A percentile compares a stretch with the other conserved stretches of the same genome.
Conservation (phyloP, 2,329 filamentous ascomycete species). For the Coniochaeta prunicola region DNA sequence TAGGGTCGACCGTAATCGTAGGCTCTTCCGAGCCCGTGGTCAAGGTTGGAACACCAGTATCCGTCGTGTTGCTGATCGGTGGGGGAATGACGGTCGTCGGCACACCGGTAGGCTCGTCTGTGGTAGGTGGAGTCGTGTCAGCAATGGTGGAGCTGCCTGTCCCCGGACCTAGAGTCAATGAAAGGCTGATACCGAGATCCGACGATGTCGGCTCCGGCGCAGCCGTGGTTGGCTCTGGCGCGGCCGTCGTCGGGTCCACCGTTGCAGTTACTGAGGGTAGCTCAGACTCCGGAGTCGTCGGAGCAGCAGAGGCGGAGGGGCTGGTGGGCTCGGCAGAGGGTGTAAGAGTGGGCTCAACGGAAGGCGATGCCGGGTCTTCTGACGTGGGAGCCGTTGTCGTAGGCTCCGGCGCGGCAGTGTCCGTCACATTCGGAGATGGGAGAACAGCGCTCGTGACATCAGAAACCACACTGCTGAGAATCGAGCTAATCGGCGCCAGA, state of each 20-base stretch:
- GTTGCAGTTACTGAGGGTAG: neutral
- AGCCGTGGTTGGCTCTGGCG: neutral
- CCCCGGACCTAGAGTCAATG: neutral
- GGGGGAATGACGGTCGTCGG: neutral
- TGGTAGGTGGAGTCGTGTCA: neutral
- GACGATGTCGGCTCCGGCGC: neutral
- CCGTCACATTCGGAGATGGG: slow-evolving; percentile 9
- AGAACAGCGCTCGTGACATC: slow-evolving; percentile 5
- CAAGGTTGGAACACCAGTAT: neutral
- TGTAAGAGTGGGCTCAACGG: neutral
- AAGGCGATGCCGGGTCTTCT: neutral
- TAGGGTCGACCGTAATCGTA: neutral
- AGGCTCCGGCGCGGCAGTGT: slow-evolving; percentile 5
- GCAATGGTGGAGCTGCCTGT: neutral
- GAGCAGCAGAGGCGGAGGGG: neutral
- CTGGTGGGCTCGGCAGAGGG: neutral
- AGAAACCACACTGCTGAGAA: slow-evolving; percentile 14
- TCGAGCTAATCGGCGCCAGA: slow-evolving; percentile 6
- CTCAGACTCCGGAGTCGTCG: neutral
- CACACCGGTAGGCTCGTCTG: neutral
- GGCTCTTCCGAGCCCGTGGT: neutral
- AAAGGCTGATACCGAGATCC: neutral
- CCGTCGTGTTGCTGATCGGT: neutral
- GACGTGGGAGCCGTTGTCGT: neutral
- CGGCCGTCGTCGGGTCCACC: neutral